Percentiles rank a stretch among this genome's conserved stretches.
Conservation (phyloP, 2,329 filamentous ascomycete species). For the Leptosphaerulina australis region DNA sequence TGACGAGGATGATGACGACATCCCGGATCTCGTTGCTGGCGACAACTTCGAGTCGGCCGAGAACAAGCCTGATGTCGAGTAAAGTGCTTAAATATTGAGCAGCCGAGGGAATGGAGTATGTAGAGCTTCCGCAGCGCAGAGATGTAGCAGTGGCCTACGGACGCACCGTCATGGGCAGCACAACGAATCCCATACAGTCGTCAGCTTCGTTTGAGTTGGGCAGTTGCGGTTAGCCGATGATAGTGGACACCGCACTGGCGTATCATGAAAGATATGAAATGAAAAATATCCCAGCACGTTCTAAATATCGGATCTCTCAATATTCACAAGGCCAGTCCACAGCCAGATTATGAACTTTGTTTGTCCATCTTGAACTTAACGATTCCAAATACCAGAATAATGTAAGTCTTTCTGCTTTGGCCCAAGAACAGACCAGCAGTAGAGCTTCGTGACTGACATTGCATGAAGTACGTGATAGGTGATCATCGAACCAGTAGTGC, state of each 20-base stretch:
- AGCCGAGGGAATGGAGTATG: slow-evolving; percentile 23
- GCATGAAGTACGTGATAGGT: too few species aligned
- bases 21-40: slow-evolving; percentile 94
- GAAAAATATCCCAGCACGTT: slow-evolving; percentile 43
- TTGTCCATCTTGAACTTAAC: too few species aligned
- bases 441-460: too few species aligned
- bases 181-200: slow-evolving; percentile 25
- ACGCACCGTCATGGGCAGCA: slow-evolving; percentile 6
- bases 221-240: slow-evolving; percentile 37
- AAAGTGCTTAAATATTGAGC: slow-evolving; percentile 46
- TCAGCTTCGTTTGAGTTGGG: slow-evolving; percentile 28
- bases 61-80: slow-evolving; percentile 78
- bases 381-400: too few species aligned
- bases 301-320: neutral
- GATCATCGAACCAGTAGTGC: too few species aligned
- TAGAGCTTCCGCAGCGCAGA: slow-evolving; percentile 27
- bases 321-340: too few species aligned
- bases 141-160: slow-evolving; percentile 28
- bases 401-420: too few species aligned
- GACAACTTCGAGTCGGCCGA: slow-evolving; percentile 87
- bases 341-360: too few species aligned
- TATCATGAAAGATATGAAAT: slow-evolving; percentile 45
- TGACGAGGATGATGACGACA: slow-evolving; percentile 76
- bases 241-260: slow-evolving; percentile 42
- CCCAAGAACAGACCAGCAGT: too few species aligned